Percentiles rank a stretch among this genome's conserved stretches.
Conservation (phyloP, 371 early-diverging fungal genomes). For the Apophysomyces elegans region DNA sequence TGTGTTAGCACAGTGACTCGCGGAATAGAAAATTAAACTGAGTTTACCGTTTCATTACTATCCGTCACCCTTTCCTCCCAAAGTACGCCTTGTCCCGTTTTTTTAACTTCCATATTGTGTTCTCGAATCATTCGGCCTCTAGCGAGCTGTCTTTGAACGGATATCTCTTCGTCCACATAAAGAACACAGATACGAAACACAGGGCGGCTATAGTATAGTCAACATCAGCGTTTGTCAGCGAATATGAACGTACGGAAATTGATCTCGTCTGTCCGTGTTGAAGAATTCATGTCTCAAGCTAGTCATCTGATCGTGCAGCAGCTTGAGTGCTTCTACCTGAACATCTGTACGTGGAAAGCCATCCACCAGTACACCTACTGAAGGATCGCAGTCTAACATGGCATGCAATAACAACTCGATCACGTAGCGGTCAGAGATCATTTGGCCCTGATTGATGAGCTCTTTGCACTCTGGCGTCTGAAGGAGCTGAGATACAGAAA, state of each 20-base stretch:
- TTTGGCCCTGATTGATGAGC: slow-evolving; percentile 67
- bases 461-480: slow-evolving; percentile 68
- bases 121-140: slow-evolving; percentile 64
- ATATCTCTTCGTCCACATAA: slow-evolving; percentile 72
- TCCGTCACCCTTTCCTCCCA: slow-evolving; percentile 74
- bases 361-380: slow-evolving; percentile 68
- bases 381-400: slow-evolving; percentile 63
- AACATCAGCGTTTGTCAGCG: not conserved
- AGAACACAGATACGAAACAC: slow-evolving; percentile 71
- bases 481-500: slow-evolving; percentile 67
- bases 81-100: slow-evolving; percentile 64
- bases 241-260: slow-evolving; percentile 52
- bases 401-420: slow-evolving; percentile 64
- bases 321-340: slow-evolving; percentile 67
- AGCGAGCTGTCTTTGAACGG: slow-evolving; percentile 61
- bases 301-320: slow-evolving; percentile 68
- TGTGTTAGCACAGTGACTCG: not conserved
- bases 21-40: not conserved
- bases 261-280: slow-evolving; percentile 59
- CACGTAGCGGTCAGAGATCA: slow-evolving; percentile 69
- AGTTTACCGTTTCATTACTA: slow-evolving; percentile 61
- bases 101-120: slow-evolving; percentile 61
- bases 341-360: slow-evolving; percentile 74
- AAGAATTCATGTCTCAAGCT: slow-evolving; percentile 59
- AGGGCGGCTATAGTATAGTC: slow-evolving; percentile 47